Percentiles rank a stretch among this genome's conserved stretches.
These are phyloP conservation scores for Eleusine indica DNA, from an alignment of 176 grass and related monocot species.

Conservation along the genomic window DNA sequence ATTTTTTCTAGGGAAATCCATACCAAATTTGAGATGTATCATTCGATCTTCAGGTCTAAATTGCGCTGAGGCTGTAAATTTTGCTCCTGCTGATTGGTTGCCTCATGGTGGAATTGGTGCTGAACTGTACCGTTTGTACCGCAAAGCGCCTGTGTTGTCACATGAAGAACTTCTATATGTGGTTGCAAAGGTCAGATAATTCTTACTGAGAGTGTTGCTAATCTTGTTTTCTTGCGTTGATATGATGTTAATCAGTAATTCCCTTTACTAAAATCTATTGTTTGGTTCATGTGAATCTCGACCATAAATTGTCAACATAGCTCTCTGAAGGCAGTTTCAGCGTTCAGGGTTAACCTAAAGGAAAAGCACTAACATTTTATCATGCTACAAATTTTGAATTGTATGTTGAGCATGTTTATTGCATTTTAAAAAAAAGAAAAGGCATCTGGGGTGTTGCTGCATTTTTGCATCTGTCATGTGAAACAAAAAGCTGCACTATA, in stretches of 20 bases:
- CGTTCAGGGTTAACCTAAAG: background rate
- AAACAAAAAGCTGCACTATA: slow-evolving; percentile 1
- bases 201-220: background rate
- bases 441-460: background rate
- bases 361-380: background rate
- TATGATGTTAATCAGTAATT: background rate
- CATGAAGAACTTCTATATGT: slow-evolving; percentile 93
- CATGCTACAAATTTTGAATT: slow-evolving; percentile 13
- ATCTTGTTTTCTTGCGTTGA: slow-evolving; percentile 10
- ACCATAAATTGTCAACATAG: background rate
- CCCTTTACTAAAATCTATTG: background rate
- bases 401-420: background rate
- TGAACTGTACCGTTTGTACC: slow-evolving; percentile 79
- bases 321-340: background rate
- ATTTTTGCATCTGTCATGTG: background rate
- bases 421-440: background rate
- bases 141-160: slow-evolving; percentile 78
- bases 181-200: slow-evolving; percentile 66
- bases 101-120: slow-evolving; percentile 89
- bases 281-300: background rate
- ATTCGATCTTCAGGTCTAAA: slow-evolving; percentile 73
- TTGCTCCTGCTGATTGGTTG: slow-evolving; percentile 91
- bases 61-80: slow-evolving; percentile 97
- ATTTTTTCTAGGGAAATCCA: too few relatives aligned
- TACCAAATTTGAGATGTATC: slow-evolving; percentile 32